Evolutionary conservation across 2,329 filamentous ascomycete species (phyloP), one percentile per base, ranked within the genome.

Genomic region (Ophiobolus disseminans): DNA sequence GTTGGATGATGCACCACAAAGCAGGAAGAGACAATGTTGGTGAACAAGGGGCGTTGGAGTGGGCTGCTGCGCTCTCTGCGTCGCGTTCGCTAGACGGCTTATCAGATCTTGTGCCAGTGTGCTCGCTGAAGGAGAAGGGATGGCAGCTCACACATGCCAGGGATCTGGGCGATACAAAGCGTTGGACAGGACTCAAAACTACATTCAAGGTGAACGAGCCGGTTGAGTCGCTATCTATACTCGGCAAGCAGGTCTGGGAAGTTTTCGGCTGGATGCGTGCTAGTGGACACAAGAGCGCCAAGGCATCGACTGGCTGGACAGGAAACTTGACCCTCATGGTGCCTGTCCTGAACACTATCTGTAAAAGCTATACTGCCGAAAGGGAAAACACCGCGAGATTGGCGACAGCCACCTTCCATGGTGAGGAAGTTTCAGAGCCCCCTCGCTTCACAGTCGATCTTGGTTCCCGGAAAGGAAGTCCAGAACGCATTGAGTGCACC

Each of bases 111-210:
- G 31, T 35, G 2, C 21, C 47, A 16, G 25, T 25, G 3, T 11
- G 34, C 13, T 14, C 11, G 1, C 16, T 26, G 8, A 7, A 4
- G 5, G 14, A 31, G 34, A 49, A 44, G 21, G 34, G 17, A 9
- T 40, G 46, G 40, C 35, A 22, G 3, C 36, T 17, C 19, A 14
- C 20, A 8, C 14, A 37, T 16, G n/a, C 9, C 17, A 28, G 5
- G 4, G 19, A 22, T 9, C 10, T 45, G 1, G n/a, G 40, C 16
- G 31, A 44, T 19, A 0, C 34, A 20, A 48, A 23, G 25, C 38
- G 38, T 14, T 49, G 46, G 40, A 44, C 34, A 14, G 40, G 13
- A 5, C 46, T 49, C 23, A 40, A 49, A 23, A 49, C 46, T 30
- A 25, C 34, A 4, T 39, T 49, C 8, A 26, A 32, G 9, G 5